These are phyloP conservation scores for Russula emetica DNA, from an alignment of 768 basidiomycete species.

Conservation along the genomic window DNA sequence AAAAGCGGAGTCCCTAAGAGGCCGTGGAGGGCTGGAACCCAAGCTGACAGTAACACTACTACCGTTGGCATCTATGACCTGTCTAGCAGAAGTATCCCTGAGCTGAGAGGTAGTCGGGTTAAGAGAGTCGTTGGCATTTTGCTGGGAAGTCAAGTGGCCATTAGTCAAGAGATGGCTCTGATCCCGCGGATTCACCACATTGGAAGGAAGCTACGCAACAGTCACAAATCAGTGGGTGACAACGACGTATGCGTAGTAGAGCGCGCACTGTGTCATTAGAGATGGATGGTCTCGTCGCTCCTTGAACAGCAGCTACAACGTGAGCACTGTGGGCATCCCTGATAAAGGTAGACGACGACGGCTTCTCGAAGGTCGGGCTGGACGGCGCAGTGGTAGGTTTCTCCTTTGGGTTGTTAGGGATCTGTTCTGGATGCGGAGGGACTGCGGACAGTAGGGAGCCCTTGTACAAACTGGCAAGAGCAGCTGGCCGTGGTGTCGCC, in stretches of 20 bases:
- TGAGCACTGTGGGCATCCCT: slow-evolving; percentile 5
- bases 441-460: slow-evolving; percentile 42
- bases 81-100: slow-evolving; percentile 1
- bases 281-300: background rate
- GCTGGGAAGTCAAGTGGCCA: background rate
- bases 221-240: background rate
- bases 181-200: slow-evolving; percentile 2
- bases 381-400: slow-evolving; percentile 20
- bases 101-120: slow-evolving; percentile 5
- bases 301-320: background rate
- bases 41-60: background rate
- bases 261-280: slow-evolving; percentile 9
- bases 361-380: slow-evolving; percentile 5
- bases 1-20: background rate
- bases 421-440: slow-evolving; percentile 39
- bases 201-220: background rate
- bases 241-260: background rate
- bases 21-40: background rate
- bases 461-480: slow-evolving; percentile 59
- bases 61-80: background rate
- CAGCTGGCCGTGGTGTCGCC: slow-evolving; percentile 59
- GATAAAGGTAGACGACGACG: slow-evolving; percentile 16
- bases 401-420: slow-evolving; percentile 18
- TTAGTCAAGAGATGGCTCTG: background rate
- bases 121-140: slow-evolving; percentile 2